A percentile compares a stretch with the other conserved stretches of the same genome.
Conservation (phyloP, 2,329 filamentous ascomycete species). For the Ophiostoma perfectum region DNA sequence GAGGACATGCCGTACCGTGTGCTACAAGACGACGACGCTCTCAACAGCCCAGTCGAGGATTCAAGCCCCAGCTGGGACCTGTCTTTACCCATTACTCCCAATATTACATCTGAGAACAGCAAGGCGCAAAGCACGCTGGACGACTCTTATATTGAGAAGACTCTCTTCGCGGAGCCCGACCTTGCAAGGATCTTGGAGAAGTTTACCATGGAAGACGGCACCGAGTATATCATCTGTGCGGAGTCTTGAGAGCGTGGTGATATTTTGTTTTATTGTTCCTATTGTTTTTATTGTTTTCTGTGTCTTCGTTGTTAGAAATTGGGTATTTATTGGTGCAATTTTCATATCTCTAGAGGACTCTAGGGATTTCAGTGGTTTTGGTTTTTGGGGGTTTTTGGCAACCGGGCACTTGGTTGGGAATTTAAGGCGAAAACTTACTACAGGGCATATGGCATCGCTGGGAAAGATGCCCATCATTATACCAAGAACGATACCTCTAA, state of each 20-base stretch:
- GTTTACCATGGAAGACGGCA: constrained; percentile 24
- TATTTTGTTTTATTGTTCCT: not conserved
- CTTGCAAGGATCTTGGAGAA: constrained; percentile 22
- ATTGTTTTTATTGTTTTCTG: not conserved
- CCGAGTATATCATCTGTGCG: constrained; percentile 22
- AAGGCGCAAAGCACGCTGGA: constrained; percentile 14
- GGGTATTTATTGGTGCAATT: not conserved
- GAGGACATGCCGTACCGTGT: constrained; percentile 26
- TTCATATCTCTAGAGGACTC: not conserved
- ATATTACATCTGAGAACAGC: constrained; percentile 3
- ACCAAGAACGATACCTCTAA: constrained; percentile 18
- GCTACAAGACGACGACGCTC: constrained; percentile 24
- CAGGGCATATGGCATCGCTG: constrained; percentile 6
- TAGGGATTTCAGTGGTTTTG: too few relatives aligned
- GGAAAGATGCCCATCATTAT: constrained; percentile 9
- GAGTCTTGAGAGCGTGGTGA: constrained; percentile 16
- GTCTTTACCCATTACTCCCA: constrained; percentile 17
- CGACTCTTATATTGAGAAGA: constrained; percentile 18
- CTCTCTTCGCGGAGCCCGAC: constrained; percentile 22
- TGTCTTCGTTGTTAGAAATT: not conserved
- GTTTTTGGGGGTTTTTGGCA: not conserved
- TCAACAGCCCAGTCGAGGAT: constrained; percentile 24
- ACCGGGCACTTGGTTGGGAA: constrained; percentile 10
- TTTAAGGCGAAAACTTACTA: constrained; percentile 15
- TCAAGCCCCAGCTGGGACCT: constrained; percentile 19